A percentile compares a stretch with the other conserved stretches of the same genome.
Conservation (phyloP, 2,329 filamentous ascomycete genomes). For the Alternaria conjuncta region DNA sequence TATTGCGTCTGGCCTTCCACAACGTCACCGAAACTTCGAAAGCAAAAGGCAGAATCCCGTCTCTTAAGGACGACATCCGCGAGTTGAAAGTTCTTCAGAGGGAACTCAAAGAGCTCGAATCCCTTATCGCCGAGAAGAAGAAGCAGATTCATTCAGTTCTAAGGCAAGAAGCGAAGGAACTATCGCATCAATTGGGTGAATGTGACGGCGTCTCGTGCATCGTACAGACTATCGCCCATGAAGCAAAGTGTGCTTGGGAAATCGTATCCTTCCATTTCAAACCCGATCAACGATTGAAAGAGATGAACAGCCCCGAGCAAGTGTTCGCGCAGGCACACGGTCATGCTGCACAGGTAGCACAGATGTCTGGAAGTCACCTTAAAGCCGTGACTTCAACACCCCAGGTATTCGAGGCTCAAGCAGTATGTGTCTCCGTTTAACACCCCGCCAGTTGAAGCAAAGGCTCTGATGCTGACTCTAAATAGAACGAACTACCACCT, state of each 20-base stretch:
- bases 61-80: conserved; percentile 50
- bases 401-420: conserved; percentile 20
- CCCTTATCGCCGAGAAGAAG: conserved; percentile 46
- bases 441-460: background rate
- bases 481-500: conserved; percentile 25
- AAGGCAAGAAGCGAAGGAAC: conserved; percentile 35
- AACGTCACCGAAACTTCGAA: conserved; percentile 8
- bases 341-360: conserved; percentile 24
- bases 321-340: conserved; percentile 23
- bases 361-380: conserved; percentile 23
- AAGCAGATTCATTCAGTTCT: conserved; percentile 41
- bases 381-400: conserved; percentile 15
- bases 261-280: conserved; percentile 39
- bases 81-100: conserved; percentile 50
- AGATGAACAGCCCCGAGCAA: conserved; percentile 38
- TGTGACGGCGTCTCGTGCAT: conserved; percentile 54
- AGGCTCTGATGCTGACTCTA: background rate
- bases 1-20: conserved; percentile 38
- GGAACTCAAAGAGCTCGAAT: conserved; percentile 47
- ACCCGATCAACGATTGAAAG: conserved; percentile 18
- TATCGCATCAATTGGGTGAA: conserved; percentile 50
- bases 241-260: conserved; percentile 44
- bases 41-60: conserved; percentile 14
- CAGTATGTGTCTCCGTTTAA: conserved; percentile 6
- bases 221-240: conserved; percentile 47